A percentile compares a stretch with the other conserved stretches of the same genome.
Evolutionary conservation across 176 grass and related monocot genomes (phyloP).

Genomic region (Musa troglodytarum): DNA sequence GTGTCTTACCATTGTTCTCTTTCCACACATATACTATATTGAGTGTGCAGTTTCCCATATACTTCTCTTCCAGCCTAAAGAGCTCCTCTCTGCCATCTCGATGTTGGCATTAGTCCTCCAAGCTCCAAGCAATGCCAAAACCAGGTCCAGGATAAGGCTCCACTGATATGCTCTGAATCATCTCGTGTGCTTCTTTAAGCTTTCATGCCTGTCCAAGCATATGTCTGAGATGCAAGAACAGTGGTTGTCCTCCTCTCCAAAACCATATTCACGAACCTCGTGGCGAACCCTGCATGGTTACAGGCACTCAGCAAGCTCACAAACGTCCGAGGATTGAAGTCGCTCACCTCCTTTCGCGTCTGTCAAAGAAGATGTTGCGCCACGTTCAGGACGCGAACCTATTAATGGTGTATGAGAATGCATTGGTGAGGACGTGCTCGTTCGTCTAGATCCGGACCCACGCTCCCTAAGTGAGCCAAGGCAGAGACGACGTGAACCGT

Average conservation of each 20-base stretch:
- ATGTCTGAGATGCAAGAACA: slow-evolving; percentile 56
- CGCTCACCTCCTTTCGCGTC: slow-evolving; percentile 6
- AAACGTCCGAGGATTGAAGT: slow-evolving; percentile 47
- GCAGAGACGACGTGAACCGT: slow-evolving; percentile 37
- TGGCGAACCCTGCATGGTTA: slow-evolving; percentile 52
- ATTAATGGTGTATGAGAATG: too few species aligned
- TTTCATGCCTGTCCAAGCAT: slow-evolving; percentile 50
- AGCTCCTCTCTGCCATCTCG: slow-evolving; percentile 57
- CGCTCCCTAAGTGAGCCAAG: slow-evolving; percentile 32
- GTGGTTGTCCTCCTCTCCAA: slow-evolving; percentile 5
- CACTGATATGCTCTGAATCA: slow-evolving; percentile 46
- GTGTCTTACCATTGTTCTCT: slow-evolving; percentile 52
- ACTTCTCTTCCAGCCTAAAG: slow-evolving; percentile 52
- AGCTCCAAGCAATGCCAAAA: slow-evolving; percentile 48
- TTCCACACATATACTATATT: slow-evolving; percentile 52
- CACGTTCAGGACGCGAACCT: too few species aligned
- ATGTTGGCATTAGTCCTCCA: slow-evolving; percentile 51
- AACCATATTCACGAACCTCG: background rate
- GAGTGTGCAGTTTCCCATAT: slow-evolving; percentile 63
- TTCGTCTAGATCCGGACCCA: too few species aligned
- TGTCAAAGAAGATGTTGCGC: too few species aligned
- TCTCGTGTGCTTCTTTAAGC: slow-evolving; percentile 45
- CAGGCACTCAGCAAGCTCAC: slow-evolving; percentile 48
- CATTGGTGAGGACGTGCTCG: too few species aligned
- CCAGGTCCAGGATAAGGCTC: slow-evolving; percentile 43